Evolutionary conservation across 805 yeast species (phyloP).

Genomic region (Teunomyces kruisii): DNA sequence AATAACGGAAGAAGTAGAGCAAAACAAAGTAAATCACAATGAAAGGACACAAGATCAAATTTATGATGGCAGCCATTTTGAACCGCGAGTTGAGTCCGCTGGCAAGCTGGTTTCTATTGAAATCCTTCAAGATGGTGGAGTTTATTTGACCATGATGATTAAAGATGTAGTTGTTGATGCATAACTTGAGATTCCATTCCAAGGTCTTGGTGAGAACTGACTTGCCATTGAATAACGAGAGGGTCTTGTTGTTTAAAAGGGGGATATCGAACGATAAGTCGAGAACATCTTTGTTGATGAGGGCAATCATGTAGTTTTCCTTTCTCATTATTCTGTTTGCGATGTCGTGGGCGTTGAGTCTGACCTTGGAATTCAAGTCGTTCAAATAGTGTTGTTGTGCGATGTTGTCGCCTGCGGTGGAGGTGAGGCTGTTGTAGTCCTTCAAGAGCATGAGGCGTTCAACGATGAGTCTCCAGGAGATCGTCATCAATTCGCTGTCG

Average conservation of each 20-base stretch:
- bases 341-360: conserved; percentile 88
- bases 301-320: conserved; percentile 90
- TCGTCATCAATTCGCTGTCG: conserved; percentile 79
- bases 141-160: conserved; percentile 81
- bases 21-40: conserved; percentile 79
- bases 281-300: conserved; percentile 75
- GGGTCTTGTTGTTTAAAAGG: neutral
- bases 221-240: conserved; percentile 6
- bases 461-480: conserved; percentile 88
- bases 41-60: conserved; percentile 81
- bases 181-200: conserved; percentile 91
- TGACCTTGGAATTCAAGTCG: conserved; percentile 67
- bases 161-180: conserved; percentile 84
- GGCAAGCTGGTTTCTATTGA: conserved; percentile 63
- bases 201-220: conserved; percentile 72
- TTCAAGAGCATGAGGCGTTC: conserved; percentile 69
- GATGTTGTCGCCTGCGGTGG: conserved; percentile 27
- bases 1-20: conserved; percentile 84
- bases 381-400: conserved; percentile 27
- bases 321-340: conserved; percentile 95
- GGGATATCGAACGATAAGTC: conserved; percentile 51
- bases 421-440: conserved; percentile 74
- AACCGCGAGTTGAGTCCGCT: conserved; percentile 76
- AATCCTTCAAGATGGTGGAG: conserved; percentile 65
- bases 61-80: conserved; percentile 82